Evolutionary conservation across 2,329 filamentous ascomycete species (phyloP).

Genomic region (Westerdykella aurantiaca): DNA sequence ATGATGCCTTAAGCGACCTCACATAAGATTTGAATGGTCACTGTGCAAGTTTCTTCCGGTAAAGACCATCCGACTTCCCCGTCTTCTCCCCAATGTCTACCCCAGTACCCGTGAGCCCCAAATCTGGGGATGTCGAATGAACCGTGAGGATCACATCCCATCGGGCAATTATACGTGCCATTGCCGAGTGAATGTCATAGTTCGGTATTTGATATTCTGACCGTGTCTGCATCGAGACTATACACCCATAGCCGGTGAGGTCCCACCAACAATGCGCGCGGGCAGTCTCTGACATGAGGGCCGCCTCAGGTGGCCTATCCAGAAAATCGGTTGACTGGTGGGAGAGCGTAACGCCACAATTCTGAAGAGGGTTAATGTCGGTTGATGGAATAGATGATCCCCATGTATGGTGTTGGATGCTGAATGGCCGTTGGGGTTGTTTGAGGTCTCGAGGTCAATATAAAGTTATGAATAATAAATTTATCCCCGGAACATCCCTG

Average conservation of each 20-base stretch:
- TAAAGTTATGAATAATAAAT: conserved; percentile 14
- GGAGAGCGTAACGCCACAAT: not conserved
- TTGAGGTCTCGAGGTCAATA: conserved; percentile 15
- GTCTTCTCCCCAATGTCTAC: not conserved
- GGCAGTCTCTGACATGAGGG: too few relatives aligned
- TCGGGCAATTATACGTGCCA: too few relatives aligned
- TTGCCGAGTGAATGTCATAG: too few relatives aligned
- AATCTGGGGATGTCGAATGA: too few relatives aligned
- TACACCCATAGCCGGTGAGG: too few relatives aligned
- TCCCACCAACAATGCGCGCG: too few relatives aligned
- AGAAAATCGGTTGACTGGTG: too few relatives aligned
- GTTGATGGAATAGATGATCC: conserved; percentile 9
- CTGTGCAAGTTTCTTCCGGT: not conserved
- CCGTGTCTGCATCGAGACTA: too few relatives aligned
- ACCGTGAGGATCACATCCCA: too few relatives aligned
- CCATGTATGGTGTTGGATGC: conserved; percentile 1
- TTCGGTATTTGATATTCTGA: too few relatives aligned
- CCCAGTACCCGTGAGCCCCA: too few relatives aligned
- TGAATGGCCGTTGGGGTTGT: conserved; percentile 8
- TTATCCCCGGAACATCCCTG: conserved; percentile 9
- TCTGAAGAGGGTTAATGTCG: conserved; percentile 2
- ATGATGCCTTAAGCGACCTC: conserved; percentile 2
- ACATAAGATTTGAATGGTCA: not conserved
- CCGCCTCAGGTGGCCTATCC: too few relatives aligned
- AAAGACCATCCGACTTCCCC: conserved; percentile 2